Percentiles rank a stretch among this genome's conserved stretches.
Conservation (phyloP, 495 filamentous ascomycete species). For the Amphirosellinia nigrospora region DNA sequence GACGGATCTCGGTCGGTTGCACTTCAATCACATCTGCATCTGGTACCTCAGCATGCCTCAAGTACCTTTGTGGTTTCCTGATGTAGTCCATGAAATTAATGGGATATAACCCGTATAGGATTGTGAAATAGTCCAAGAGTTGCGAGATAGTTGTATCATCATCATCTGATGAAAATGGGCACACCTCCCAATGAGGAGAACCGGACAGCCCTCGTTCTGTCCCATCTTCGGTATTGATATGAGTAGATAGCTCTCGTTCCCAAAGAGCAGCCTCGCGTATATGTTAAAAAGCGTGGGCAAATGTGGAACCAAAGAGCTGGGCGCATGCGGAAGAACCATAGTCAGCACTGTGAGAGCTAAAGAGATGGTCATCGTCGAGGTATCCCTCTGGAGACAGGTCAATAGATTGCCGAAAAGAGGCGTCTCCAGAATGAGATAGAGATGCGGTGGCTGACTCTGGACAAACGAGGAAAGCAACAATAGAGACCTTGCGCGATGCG, state of each 20-base stretch:
- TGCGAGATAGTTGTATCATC: constrained; percentile 69
- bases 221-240: constrained; percentile 40
- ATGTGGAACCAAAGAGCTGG: constrained; percentile 64
- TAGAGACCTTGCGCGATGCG: constrained; percentile 62
- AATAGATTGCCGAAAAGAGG: constrained; percentile 69
- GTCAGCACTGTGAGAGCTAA: constrained; percentile 69
- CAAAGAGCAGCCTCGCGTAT: constrained; percentile 74
- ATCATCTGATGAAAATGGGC: constrained; percentile 59
- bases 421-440: constrained; percentile 71
- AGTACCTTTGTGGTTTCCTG: constrained; percentile 72
- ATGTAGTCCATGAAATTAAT: constrained; percentile 80
- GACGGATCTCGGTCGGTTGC: constrained; percentile 70
- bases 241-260: constrained; percentile 58
- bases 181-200: constrained; percentile 62
- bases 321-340: constrained; percentile 79
- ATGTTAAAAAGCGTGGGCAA: constrained; percentile 75
- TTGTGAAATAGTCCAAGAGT: constrained; percentile 77
- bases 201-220: constrained; percentile 37
- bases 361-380: constrained; percentile 70
- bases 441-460: constrained; percentile 70
- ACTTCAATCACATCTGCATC: constrained; percentile 73
- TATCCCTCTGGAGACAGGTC: constrained; percentile 72
- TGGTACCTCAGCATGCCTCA: constrained; percentile 65
- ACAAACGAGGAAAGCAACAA: constrained; percentile 69
- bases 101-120: constrained; percentile 80